phyloP scores from a whole-genome alignment of 306 rosid species.

The Corylus heterophylla region DNA sequence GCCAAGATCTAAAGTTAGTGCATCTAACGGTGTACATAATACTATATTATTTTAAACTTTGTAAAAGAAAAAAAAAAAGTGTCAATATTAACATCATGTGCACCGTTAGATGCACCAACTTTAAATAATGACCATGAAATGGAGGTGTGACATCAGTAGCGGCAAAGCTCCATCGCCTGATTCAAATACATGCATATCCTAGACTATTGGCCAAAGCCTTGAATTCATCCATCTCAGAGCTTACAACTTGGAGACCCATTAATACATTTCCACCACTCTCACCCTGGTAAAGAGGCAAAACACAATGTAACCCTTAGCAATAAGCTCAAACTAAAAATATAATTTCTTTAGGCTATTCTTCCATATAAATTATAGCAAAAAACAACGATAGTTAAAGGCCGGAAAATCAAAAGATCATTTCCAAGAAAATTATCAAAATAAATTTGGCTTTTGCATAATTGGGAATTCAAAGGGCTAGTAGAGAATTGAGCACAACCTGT shows the following conservation, averaged over 20 bases:
- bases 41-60: too few relatives aligned
- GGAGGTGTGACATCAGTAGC: constrained; percentile 5
- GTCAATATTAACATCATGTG: too few relatives aligned
- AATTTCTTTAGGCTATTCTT: neutral
- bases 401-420: neutral
- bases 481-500: constrained; percentile 31
- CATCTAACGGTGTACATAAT: too few relatives aligned
- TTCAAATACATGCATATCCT: constrained; percentile 43
- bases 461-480: neutral
- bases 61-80: too few relatives aligned
- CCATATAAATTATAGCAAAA: neutral
- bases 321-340: neutral
- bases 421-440: neutral
- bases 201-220: constrained; percentile 31
- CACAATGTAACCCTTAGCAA: neutral
- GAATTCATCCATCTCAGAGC: constrained; percentile 37
- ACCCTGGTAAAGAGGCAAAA: constrained; percentile 35
- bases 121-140: too few relatives aligned
- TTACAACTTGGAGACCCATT: constrained; percentile 47
- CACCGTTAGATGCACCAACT: too few relatives aligned
- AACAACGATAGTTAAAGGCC: neutral
- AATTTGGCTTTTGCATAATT: neutral
- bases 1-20: too few relatives aligned
- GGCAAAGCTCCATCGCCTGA: constrained; percentile 32
- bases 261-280: constrained; percentile 55